Evolutionary conservation across 2,329 filamentous ascomycete genomes (phyloP), one percentile per base, ranked within the genome.

Genomic region (Epichloe amarillans): DNA sequence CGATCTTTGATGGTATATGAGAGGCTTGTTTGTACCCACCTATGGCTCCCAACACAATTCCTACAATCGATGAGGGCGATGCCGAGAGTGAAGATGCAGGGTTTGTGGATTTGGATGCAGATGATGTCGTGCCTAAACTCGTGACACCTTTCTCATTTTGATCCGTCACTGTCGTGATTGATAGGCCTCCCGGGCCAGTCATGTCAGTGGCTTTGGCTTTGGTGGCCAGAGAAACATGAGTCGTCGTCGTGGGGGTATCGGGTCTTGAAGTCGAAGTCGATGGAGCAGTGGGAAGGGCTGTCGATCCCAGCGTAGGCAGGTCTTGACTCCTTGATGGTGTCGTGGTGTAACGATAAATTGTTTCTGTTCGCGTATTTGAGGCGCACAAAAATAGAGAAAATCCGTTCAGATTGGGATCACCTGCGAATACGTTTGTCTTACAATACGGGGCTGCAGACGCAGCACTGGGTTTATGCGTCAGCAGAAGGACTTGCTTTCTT

Each of bases 321-420:
- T 46, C 19, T 30, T 49, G 15, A 35, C 19, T 51, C 30, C 10
- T 30, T 8, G 52, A 40, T 19, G 47, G 35, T 17, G 17, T 19
- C 12, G 50, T 53, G 5, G 52, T 57, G 39, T 55, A 53, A 7
- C 56, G 54, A 19, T 55, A 50, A 35, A 58, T 46, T 8, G 53
- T 58, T 38, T 60, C 55, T 17, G 53, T 50, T 36, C 49, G 26
- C 21, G 54, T 54, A 45, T 59, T 53, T 2, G 55, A 52, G 21
- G 49, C 56, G 47, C 58, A 60, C 15, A 60, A 46, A 21, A 53
- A 57, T 19, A 60, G 50, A 44, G 58, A 60, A 33, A 52, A 58
- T 26, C 55, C 52, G 12, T 51, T 37, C 15, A 59, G 37, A 19
- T 49, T 43, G 15, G 51, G 12, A 47, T 55, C 54, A 2, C 46